These are phyloP conservation scores for Vitis rotundifolia DNA, from an alignment of 164 flowering plant species.

Conservation along the genomic window DNA sequence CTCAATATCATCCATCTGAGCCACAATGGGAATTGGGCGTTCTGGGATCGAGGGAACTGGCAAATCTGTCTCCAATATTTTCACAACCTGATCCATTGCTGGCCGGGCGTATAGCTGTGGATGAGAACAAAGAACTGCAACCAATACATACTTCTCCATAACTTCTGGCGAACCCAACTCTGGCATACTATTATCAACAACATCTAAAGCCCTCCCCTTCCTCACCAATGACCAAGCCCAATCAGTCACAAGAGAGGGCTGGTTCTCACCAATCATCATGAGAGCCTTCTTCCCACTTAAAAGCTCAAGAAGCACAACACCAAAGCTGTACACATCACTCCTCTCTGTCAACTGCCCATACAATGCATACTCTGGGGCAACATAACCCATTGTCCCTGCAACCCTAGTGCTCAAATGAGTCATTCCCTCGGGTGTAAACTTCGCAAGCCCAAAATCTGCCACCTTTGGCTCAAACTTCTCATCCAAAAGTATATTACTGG, in stretches of 20 bases:
- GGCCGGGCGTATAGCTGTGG: conserved; percentile 84
- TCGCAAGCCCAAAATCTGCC: conserved; percentile 87
- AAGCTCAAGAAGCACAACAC: conserved; percentile 85
- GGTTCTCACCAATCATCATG: conserved; percentile 28
- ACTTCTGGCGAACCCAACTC: conserved; percentile 54
- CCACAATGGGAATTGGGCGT: conserved; percentile 60
- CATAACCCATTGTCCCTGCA: conserved; percentile 95
- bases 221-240: conserved; percentile 87
- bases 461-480: conserved; percentile 76
- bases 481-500: conserved; percentile 81
- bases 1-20: conserved; percentile 61
- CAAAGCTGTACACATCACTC: conserved; percentile 85
- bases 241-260: conserved; percentile 54
- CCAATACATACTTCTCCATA: conserved; percentile 66
- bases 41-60: conserved; percentile 74
- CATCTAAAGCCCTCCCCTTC: conserved; percentile 57
- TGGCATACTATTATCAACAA: conserved; percentile 74
- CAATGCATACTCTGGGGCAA: conserved; percentile 92
- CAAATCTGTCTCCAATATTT: conserved; percentile 68
- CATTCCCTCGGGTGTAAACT: conserved; percentile 77
- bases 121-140: conserved; percentile 77
- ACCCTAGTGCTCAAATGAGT: conserved; percentile 88
- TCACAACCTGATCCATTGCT: conserved; percentile 88
- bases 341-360: conserved; percentile 87
- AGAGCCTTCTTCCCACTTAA: conserved; percentile 81